Base-by-base conservation (phyloP, 2,329 filamentous ascomycete genomes). In the Neonectria hederae region DNA sequence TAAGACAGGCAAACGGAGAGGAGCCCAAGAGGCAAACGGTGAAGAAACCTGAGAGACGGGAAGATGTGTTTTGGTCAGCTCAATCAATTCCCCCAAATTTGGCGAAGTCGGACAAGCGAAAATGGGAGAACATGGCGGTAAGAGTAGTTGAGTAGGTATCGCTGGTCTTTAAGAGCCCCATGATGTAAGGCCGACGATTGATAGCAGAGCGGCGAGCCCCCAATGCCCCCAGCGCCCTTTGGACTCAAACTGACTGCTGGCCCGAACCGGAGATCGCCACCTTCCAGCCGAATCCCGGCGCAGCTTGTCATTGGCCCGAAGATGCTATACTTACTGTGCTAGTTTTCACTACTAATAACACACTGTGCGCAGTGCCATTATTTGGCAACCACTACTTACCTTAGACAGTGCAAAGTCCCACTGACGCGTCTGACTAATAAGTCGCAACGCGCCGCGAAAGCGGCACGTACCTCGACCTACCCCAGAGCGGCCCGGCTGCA, bases 231-330 rank as follows among this genome's bases (percentile, higher is more conserved):
- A 51, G 35, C 22, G 49, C 45, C 38, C 38, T 45, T 46, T 45
- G 22, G 22, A 26, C 5, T 9, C 8, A 13, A 35, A 13, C 48
- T 52, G 43, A 43, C 51, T 40, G 45, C 46, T 52, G 42, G 10
- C 22, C 42, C 46, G 9, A 26, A 38, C 53, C 66, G 66, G 66
- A 69, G 66, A 67, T 69, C 66, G 66, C 66, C 66, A 66, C 66
- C 54, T 43, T 69, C 66, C 66, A 59, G 32, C 38, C 30, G 30
- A 11, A 13, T 11, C 24, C 21, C 19, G 19, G 21, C 5, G n/a
- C 49, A 42, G 52, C 54, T 42, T 54, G 24, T 62, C 30, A 65
- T 62, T 65, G 58, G 62, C 22, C 57, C 57, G 48, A 57, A 21
- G 24, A 55, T n/a, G 35, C 4, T 14, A 19, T 30, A 14, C 30